Percentiles rank a stretch among this genome's conserved stretches.
phyloP scores from a whole-genome alignment of 768 basidiomycete species.

The Tricholoma furcatifolium region DNA sequence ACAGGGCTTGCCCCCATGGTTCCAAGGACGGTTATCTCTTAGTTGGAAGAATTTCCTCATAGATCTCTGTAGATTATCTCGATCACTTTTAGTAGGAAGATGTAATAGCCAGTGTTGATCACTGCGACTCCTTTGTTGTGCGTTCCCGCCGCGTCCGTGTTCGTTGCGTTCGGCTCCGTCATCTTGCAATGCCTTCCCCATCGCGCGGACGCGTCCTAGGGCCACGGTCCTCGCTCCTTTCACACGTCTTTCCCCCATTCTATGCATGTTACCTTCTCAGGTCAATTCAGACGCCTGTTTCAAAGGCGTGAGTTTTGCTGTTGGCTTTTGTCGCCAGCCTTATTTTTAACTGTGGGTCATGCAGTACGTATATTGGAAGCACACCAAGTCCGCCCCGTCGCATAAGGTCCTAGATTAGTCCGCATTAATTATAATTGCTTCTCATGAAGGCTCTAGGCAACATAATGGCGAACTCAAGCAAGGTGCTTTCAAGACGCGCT shows the following conservation, averaged over 20 bases:
- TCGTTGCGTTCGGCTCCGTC: background rate
- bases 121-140: background rate
- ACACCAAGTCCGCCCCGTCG: constrained; percentile 66
- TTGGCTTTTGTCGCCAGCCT: background rate
- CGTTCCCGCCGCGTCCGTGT: background rate
- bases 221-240: constrained; percentile 25
- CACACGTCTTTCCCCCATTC: constrained; percentile 58
- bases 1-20: constrained; percentile 32
- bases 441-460: constrained; percentile 41
- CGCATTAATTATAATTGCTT: background rate
- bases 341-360: background rate
- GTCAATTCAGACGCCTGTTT: constrained; percentile 53
- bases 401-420: constrained; percentile 41
- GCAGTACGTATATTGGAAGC: constrained; percentile 75
- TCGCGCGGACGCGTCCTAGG: constrained; percentile 7
- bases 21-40: constrained; percentile 44
- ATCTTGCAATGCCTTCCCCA: background rate
- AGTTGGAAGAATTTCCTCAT: constrained; percentile 28
- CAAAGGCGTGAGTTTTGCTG: constrained; percentile 35
- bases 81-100: background rate
- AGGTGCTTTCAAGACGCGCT: constrained; percentile 67
- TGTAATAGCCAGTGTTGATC: background rate
- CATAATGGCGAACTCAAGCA: constrained; percentile 77
- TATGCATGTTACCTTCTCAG: constrained; percentile 85
- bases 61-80: constrained; percentile 3